Evolutionary conservation across 371 early-diverging fungal species (phyloP), one percentile per base, ranked within the genome.

Genomic region (Rhizopus microsporus): DNA sequence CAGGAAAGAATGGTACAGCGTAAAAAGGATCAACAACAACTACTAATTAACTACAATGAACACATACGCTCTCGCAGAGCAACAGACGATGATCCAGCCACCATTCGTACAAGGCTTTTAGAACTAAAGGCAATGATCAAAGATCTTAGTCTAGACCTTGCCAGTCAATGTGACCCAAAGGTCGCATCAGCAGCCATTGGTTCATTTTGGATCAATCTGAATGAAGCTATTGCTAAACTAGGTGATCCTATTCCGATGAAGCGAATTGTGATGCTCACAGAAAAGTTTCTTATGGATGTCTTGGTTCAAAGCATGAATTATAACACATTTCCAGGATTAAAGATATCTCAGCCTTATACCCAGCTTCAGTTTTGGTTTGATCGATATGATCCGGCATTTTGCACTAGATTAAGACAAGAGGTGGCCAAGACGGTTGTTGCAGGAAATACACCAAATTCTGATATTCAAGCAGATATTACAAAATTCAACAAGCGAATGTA

Each of bases 261-360:
- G 7, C 82, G 82, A 6, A 71, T 85, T 35, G 67, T 74, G 31
- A 78, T 85, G 72, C 69, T 79, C 48, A 85, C 81, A 38, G 85
- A 85, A 51, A 83, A 83, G 32, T 80, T 83, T 12, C 72, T 85
- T 42, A 78, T 78, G 79, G 79, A 78, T 55, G 74, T 69, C 10
- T 60, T 78, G 44, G 68, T 78, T 3, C 74, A 69, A 51, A 71
- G 66, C 42, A 67, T 74, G 69, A 72, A 70, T n/a, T 67, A 68
- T 39, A 68, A 69, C 31, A 44, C 60, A 1, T 73, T 77, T 43
- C 70, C 79, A 2, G 79, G 76, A 3, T 17, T 70, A 4, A 59
- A 55, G 30, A 66, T 63, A 39, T 60, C 56, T 50, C 63, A 59
- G 16, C 65, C 58, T 30, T 72, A 60, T 49, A 64, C 62, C 12